phyloP scores from a whole-genome alignment of 2,329 filamentous ascomycete species.

The Hymenoscyphus repandus region DNA sequence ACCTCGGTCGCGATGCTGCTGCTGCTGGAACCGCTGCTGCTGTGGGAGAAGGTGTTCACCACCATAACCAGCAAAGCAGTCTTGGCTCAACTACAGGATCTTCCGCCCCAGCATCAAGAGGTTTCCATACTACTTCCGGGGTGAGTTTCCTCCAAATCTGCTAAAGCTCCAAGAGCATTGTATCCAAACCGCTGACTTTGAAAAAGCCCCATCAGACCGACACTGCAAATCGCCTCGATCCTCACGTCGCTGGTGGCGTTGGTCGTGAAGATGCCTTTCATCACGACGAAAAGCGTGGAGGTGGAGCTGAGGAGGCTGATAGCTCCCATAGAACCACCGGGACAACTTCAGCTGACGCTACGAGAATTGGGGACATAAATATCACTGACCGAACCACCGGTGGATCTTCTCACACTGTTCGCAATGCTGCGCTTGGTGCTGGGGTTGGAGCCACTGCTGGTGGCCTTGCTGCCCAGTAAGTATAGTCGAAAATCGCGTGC shows the following conservation, averaged over 20 bases:
- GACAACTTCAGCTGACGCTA: constrained; percentile 4
- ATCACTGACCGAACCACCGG: neutral
- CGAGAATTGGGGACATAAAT: neutral
- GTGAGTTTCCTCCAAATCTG: constrained; percentile 1
- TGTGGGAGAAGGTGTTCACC: constrained; percentile 13
- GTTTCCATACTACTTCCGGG: constrained; percentile 3
- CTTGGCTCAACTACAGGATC: constrained; percentile 2
- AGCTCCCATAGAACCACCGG: constrained; percentile 7
- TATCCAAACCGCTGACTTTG: neutral
- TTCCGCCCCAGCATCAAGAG: constrained; percentile 34
- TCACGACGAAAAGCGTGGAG: constrained; percentile 19
- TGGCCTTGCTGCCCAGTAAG: constrained; percentile 1
- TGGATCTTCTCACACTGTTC: constrained; percentile 2
- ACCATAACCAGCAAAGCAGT: constrained; percentile 13
- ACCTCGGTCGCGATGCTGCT: constrained; percentile 11
- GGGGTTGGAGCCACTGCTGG: neutral
- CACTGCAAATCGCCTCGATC: constrained; percentile 28
- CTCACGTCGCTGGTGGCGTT: constrained; percentile 10
- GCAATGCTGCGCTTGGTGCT: neutral
- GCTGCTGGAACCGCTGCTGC: constrained; percentile 14
- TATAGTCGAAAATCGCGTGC: neutral
- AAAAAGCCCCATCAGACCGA: constrained; percentile 26
- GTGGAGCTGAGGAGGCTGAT: constrained; percentile 26
- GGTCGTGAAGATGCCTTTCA: constrained; percentile 17
- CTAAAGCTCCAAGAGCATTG: too few relatives aligned